Evolutionary conservation across 257 asterid genomes (phyloP).

Genomic region (Mentha longifolia): DNA sequence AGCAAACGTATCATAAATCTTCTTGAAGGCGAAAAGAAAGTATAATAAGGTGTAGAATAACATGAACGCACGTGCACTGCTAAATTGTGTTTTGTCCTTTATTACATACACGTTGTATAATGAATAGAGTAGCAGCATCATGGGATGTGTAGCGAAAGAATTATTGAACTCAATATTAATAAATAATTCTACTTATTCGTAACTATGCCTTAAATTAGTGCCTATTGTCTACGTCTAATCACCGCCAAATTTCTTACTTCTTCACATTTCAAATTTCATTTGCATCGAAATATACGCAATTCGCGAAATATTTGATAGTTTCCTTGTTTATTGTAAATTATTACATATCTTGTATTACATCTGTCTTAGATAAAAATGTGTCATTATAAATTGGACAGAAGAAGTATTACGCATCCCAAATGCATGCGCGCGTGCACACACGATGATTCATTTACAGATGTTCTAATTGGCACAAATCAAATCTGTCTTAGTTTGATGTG

Average conservation of each 20-base stretch:
- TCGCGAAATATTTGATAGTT: neutral
- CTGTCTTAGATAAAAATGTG: too few species aligned
- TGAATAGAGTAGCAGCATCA: neutral
- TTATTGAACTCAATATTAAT: neutral
- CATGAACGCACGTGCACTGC: slow-evolving; percentile 20
- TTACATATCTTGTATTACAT: neutral
- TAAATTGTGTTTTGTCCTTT: slow-evolving; percentile 18
- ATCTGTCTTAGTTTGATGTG: neutral
- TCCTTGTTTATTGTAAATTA: neutral
- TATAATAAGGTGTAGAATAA: neutral
- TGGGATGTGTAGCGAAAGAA: slow-evolving; percentile 7
- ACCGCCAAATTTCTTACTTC: neutral
- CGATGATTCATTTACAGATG: too few species aligned
- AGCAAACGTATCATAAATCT: neutral
- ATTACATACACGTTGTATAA: neutral
- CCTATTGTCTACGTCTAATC: neutral
- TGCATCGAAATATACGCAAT: neutral
- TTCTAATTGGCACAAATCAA: neutral
- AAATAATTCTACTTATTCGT: neutral
- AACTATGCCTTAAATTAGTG: neutral
- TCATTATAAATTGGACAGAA: too few species aligned
- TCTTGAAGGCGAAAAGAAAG: too few species aligned
- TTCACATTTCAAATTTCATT: neutral
- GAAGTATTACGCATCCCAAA: too few species aligned
- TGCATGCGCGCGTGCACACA: too few species aligned